phyloP scores from a whole-genome alignment of 495 filamentous ascomycete species.

The Penicillium nucicola region DNA sequence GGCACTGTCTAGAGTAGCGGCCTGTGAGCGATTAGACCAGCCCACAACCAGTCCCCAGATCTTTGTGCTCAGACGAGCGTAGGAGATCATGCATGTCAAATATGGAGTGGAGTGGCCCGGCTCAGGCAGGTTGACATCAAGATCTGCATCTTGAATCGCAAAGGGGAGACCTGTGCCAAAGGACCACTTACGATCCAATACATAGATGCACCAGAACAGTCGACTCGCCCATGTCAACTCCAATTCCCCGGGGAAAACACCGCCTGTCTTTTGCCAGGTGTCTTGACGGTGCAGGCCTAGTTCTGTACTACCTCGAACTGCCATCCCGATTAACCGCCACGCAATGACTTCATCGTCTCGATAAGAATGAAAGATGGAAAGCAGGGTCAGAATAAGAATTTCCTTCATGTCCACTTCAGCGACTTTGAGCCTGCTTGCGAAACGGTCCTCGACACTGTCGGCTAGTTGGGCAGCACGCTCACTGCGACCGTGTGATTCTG shows the following conservation, averaged over 20 bases:
- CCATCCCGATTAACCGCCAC: conserved; percentile 73
- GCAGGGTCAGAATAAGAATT: conserved; percentile 66
- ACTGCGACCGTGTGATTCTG: conserved; percentile 73
- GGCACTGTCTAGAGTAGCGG: conserved; percentile 58
- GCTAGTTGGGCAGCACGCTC: conserved; percentile 67
- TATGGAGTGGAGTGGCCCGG: conserved; percentile 47
- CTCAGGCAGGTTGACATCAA: conserved; percentile 70
- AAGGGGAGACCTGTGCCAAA: conserved; percentile 80
- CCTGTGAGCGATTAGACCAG: conserved; percentile 44
- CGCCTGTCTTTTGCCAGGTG: conserved; percentile 58
- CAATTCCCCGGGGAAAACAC: conserved; percentile 52
- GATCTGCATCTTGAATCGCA: conserved; percentile 74
- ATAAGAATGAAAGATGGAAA: conserved; percentile 79
- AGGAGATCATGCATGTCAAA: conserved; percentile 56
- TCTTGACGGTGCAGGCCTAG: conserved; percentile 75
- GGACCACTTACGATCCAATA: conserved; percentile 76
- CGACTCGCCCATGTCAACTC: conserved; percentile 61
- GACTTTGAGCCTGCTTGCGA: conserved; percentile 63
- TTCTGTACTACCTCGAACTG: conserved; percentile 68
- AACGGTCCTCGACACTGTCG: conserved; percentile 63
- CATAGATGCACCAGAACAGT: conserved; percentile 81
- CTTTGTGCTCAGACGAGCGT: conserved; percentile 68
- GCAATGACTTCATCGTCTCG: conserved; percentile 74
- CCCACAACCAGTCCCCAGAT: conserved; percentile 63
- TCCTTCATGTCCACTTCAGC: conserved; percentile 62